Percentiles rank a stretch among this genome's conserved stretches.
Evolutionary conservation across 805 yeast species (phyloP).

Genomic region (Torulaspora gathmanii): DNA sequence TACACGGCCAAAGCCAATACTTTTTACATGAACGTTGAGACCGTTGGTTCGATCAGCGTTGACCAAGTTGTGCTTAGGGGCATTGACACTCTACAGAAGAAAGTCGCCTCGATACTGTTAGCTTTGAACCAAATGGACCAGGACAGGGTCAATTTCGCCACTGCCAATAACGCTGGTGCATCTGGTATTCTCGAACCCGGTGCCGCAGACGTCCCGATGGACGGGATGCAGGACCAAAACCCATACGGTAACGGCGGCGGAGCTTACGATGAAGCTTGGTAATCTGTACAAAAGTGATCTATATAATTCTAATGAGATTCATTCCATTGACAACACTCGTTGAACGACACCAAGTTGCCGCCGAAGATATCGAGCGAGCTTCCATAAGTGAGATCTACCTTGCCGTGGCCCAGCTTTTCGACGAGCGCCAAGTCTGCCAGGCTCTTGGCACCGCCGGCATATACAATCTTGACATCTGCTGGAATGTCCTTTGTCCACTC

Average conservation of each 20-base stretch:
- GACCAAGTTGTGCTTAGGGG: conserved; percentile 86
- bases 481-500: conserved; percentile 54
- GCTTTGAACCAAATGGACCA: conserved; percentile 49
- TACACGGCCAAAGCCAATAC: conserved; percentile 74
- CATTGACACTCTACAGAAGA: conserved; percentile 77
- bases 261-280: conserved; percentile 37
- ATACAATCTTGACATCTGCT: conserved; percentile 66
- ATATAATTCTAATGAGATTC: conserved; percentile 13
- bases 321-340: conserved; percentile 77
- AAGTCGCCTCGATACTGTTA: conserved; percentile 83
- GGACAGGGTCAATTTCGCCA: conserved; percentile 38
- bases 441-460: conserved; percentile 94
- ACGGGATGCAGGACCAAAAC: conserved; percentile 23
- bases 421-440: conserved; percentile 66
- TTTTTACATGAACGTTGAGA: conserved; percentile 86
- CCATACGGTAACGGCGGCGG: conserved; percentile 36
- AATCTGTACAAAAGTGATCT: conserved; percentile 3
- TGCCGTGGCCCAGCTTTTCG: conserved; percentile 62
- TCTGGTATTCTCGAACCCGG: conserved; percentile 31
- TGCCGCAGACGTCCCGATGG: conserved; percentile 37
- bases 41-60: conserved; percentile 84
- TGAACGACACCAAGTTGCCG: conserved; percentile 71
- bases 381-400: conserved; percentile 89
- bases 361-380: conserved; percentile 94
- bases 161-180: conserved; percentile 43